Evolutionary conservation across 2,329 filamentous ascomycete species (phyloP), one percentile per base, ranked within the genome.

Genomic region (Botryotinia narcissicola): DNA sequence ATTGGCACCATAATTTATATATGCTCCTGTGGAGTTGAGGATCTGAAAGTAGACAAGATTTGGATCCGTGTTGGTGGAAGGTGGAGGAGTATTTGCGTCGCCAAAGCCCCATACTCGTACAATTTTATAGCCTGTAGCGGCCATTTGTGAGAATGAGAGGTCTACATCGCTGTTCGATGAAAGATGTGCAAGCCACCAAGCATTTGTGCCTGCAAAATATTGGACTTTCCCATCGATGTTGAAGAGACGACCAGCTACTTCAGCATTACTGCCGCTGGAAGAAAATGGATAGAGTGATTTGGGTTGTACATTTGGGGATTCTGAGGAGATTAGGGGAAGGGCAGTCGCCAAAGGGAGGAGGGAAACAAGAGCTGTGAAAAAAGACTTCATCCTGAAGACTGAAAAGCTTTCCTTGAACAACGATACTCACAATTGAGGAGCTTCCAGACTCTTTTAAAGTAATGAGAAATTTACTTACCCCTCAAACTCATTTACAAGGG

Each of bases 1-100:
- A 79, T 91, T 83, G 48, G 85, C 77, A 3, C 89, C 90, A 0
- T 86, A 90, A 81, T 92, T 91, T 83, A 92, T 90, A 32, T 86
- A 86, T 4, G 86, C 85, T 5, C 84, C 84, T 2, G 83, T 83
- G 3, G 84, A 80, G 12, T 85, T 85, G 25, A 84, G 81, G 12
- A 82, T 76, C 73, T 85, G 84, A 77, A 80, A 85, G 74, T 83
- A 85, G 12, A 88, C 84, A 1, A 82, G 83, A 29, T 83, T 84
- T 0, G 82, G 78, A 59, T 72, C 70, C 3, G 70, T 72, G n/a
- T 72, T 72, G 22, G 37, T 67, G 14, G 61, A 67, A 16, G 81
- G 57, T 42, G 64, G 64, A 32, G 66, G 57, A 16, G 64, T 37
- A 42, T 73, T 73, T 37, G 71, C 64, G 25, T 73, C 70, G 44